Base-by-base conservation (phyloP, 2,329 filamentous ascomycete genomes). In the Ophiosphaerella herpotricha region DNA sequence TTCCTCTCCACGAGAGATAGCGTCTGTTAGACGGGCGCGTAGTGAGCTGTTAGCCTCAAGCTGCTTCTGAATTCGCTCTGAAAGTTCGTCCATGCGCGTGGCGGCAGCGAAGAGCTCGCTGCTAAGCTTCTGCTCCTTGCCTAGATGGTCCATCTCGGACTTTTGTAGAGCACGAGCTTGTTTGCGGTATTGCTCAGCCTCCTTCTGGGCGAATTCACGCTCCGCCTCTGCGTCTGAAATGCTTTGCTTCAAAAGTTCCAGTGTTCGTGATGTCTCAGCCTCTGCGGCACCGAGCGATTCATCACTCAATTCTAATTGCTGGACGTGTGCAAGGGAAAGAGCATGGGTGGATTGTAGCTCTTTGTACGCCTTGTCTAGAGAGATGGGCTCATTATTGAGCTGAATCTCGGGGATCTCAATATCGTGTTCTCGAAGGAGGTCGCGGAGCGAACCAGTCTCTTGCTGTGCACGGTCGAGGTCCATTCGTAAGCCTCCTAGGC, bases 381-480 rank as follows among this genome's bases (percentile, higher is more conserved):
- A 87, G 39, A 86, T 82, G 0, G 89, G 90, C 9, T 86, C 60
- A 49, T 73, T 70, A 7, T 77, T 73, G 31, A 73, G 51, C 49
- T 82, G 74, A 13, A 82, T 81, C 39, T 85, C 85, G 0, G 88
- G 86, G 21, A 89, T 85, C 35, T 86, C 79, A 47, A 92, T 91
- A 65, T 97, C 91, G 60, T 92, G 89, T 71, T 96, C 90, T 53
- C 86, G 79, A 16, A 97, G 81, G 23, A 97, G 79, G 29, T 79
- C 83, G 37, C 90, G 86, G 35, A 99, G 81, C n/a, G 89, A 89
- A 35, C 84, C 80, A 26, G 96, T 96, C 75, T 99, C 94, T 70
- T 94, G 89, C 73, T 97, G 91, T 23, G 94, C 92, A 55, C 92
- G 89, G 73, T 97, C 94, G 36, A 99, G 84, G 68, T 97, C 93